Evolutionary conservation across 257 asterid species (phyloP), one percentile per base, ranked within the genome.

Genomic region (Fraxinus americana): DNA sequence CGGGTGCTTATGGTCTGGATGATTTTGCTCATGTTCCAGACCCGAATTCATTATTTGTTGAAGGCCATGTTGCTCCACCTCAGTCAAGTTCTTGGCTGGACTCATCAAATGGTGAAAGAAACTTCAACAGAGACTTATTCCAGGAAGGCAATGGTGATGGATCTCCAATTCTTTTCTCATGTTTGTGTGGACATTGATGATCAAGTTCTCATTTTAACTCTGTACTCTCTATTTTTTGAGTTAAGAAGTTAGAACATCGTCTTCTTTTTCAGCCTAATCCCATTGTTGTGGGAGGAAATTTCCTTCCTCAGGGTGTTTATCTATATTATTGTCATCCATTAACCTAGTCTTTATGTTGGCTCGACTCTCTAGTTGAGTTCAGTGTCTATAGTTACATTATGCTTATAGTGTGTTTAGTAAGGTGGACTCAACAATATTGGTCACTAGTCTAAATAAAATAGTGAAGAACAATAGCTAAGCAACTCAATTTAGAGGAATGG

Each of bases 131-230:
- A 78, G 92, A 85, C 71, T 52, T 86, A 65, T 75, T 87, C 72
- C 65, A 87, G 17, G 85, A 87, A 54, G 83, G 77, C 34, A 66
- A 76, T 67, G 88, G 65, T 13, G 83, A 83, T 66, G 94, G 84
- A 73, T 82, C 89, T 67, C 85, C 90, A 1, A 48, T 86, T 39
- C 83, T 90, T 57, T 82, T 86, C 38, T 88, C 91, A 1, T 87
- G 97, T 67, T 86, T 92, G 35, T 90, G 96, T 80, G 94, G 90
- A 72, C 89, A 85, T 36, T 86, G 72, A 82, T 65, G 77, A 73
- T 63, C 29, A 67, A 72, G 12, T 12, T 57, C n/a, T 29, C 67
- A 14, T 67, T 69, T 75, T 21, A 9, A 32, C 74, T 71, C 38
- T 67, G 27, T 68, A 36, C 27, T 27, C 34, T 11, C 23, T 10